Percentiles rank a stretch among this genome's conserved stretches.
Conservation (phyloP, 2,329 filamentous ascomycete genomes). For the Fusarium sp. region DNA sequence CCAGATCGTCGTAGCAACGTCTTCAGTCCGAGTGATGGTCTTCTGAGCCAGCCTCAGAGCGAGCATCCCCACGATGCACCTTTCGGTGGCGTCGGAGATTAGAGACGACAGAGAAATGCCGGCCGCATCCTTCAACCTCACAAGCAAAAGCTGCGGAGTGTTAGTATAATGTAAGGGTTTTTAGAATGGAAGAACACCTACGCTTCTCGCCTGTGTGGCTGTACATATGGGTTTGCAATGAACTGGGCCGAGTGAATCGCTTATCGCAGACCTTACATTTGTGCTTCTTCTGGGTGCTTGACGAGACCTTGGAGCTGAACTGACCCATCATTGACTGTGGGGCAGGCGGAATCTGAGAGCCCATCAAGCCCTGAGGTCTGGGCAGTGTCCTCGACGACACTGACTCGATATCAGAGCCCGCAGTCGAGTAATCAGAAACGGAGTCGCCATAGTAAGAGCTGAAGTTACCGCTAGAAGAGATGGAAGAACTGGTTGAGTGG, state of each 20-base stretch:
- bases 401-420: constrained; percentile 86
- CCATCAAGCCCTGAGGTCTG: constrained; percentile 74
- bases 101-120: constrained; percentile 97
- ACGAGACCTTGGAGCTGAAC: constrained; percentile 96
- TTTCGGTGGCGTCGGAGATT: constrained; percentile 95
- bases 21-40: constrained; percentile 70
- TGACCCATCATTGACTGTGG: constrained; percentile 99
- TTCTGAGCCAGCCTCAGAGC: constrained; percentile 73
- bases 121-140: constrained; percentile 92
- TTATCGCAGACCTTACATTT: constrained; percentile 99
- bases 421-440: constrained; percentile 93
- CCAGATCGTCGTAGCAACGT: not conserved
- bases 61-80: constrained; percentile 82
- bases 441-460: constrained; percentile 87
- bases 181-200: constrained; percentile 64
- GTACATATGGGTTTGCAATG: constrained; percentile 97
- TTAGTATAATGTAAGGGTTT: constrained; percentile 18
- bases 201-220: constrained; percentile 98
- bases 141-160: constrained; percentile 81
- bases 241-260: constrained; percentile 94
- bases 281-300: constrained; percentile 98
- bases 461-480: constrained; percentile 86
- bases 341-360: constrained; percentile 78
- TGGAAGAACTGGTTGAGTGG: constrained; percentile 88
- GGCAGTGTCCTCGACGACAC: constrained; percentile 86